Base-by-base conservation (phyloP, 2,329 filamentous ascomycete genomes). In the Juglanconis juglandina region DNA sequence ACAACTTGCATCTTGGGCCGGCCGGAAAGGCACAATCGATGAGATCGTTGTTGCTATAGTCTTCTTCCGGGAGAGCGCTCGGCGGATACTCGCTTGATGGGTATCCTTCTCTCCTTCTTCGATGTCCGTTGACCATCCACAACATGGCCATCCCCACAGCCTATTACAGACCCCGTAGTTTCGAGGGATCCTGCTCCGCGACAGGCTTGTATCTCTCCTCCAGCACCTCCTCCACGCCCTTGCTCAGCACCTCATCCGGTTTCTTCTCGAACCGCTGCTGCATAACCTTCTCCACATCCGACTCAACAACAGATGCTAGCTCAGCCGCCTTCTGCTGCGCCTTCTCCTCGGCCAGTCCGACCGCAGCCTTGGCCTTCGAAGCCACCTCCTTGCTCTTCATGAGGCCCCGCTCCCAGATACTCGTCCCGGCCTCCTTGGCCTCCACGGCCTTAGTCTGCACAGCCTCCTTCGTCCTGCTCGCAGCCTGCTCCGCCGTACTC, bases 161-260 rank as follows among this genome's bases (percentile, higher is more conserved):
- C 24, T 50, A 54, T 24, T 64, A 69, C 59, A 68, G 14, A 14
- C 77, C 77, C 66, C 79, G 70, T 61, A 81, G 69, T 58, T 75
- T 70, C 34, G 76, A 74, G 61, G 78, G 77, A 63, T 81, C 77
- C 66, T 76, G 74, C 68, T 77, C 66, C 47, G 78, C 76, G 61
- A 82, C 70, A 0, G 78, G 79, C 65, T 70, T 77, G 67, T 87
- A 87, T 66, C 84, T 75, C 69, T 86, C 81, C 53, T 74, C 77
- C 56, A 87, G 71, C 47, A 78, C 75, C 68, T 86, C 79, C 63
- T 82, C 77, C 24, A 82, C 79, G 50, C 76, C 81, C 73, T 80
- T 80, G 62, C 77, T 74, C 64, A 77, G 68, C 57, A 69, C 69
- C 13, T 70, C 68, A 6, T 71, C 70, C 47, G 73, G 67, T 65